Evolutionary conservation across 1,284 basidiomycete genomes (phyloP).

Genomic region (Microbotryum silenes-acaulis): DNA sequence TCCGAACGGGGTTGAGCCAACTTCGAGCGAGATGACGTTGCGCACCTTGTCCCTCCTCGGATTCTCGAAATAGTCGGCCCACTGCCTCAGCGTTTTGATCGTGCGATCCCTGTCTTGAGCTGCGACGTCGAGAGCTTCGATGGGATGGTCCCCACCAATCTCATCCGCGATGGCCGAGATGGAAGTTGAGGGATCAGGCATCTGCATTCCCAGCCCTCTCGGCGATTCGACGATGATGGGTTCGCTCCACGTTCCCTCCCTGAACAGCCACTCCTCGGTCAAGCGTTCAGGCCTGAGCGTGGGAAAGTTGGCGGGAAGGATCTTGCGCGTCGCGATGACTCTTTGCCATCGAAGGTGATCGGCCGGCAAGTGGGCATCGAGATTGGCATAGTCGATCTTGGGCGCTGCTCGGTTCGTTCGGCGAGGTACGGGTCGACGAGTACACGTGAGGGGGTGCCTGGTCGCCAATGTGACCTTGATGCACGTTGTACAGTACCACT

Average conservation of each 20-base stretch:
- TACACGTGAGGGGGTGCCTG: slow-evolving; percentile 1
- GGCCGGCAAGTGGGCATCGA: slow-evolving; percentile 46
- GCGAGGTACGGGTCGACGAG: slow-evolving; percentile 9
- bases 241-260: slow-evolving; percentile 61
- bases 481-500: slow-evolving; percentile 23
- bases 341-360: slow-evolving; percentile 60
- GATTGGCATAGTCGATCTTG: slow-evolving; percentile 60
- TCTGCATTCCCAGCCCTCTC: slow-evolving; percentile 74
- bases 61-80: slow-evolving; percentile 76
- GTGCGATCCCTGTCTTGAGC: slow-evolving; percentile 17
- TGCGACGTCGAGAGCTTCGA: neutral
- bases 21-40: slow-evolving; percentile 83
- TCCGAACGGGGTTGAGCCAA: slow-evolving; percentile 66
- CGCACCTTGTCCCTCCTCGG: slow-evolving; percentile 72
- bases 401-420: slow-evolving; percentile 16
- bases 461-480: slow-evolving; percentile 2
- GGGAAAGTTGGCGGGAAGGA: slow-evolving; percentile 54
- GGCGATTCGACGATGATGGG: slow-evolving; percentile 66
- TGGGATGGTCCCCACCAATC: slow-evolving; percentile 46
- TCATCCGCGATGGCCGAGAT: slow-evolving; percentile 71
- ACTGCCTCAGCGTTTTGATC: slow-evolving; percentile 74
- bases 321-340: slow-evolving; percentile 55
- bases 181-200: slow-evolving; percentile 60
- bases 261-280: slow-evolving; percentile 61
- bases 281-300: slow-evolving; percentile 60